Evolutionary conservation across 2,329 filamentous ascomycete genomes (phyloP).

Genomic region (Alternaria gaisen): DNA sequence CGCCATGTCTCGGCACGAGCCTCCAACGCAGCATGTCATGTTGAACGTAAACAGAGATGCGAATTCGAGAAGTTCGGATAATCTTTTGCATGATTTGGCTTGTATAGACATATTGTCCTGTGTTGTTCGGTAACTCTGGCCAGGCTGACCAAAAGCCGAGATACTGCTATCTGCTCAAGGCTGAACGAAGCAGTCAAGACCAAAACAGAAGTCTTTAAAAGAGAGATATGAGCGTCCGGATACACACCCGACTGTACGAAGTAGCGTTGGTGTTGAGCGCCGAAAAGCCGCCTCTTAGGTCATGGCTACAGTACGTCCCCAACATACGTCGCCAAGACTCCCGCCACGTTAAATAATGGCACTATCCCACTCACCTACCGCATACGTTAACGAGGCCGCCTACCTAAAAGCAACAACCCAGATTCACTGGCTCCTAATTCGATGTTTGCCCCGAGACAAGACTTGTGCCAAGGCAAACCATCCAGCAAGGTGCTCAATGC

Average conservation of each 20-base stretch:
- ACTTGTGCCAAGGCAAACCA: constrained; percentile 23
- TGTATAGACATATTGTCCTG: neutral
- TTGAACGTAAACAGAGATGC: neutral
- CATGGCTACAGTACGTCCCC: neutral
- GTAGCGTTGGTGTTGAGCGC: neutral
- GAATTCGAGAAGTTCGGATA: neutral
- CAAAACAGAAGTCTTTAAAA: neutral
- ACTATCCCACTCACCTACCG: constrained; percentile 12
- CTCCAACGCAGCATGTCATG: constrained; percentile 23
- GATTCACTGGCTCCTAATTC: constrained; percentile 15
- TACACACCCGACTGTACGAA: neutral
- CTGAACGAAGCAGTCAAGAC: neutral
- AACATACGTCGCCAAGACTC: constrained; percentile 30
- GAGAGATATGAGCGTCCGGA: neutral
- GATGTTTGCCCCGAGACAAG: constrained; percentile 20
- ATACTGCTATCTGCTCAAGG: neutral
- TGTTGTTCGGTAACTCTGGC: neutral
- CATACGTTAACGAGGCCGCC: constrained; percentile 4
- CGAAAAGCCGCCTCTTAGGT: neutral
- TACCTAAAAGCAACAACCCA: constrained; percentile 2
- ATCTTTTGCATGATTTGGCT: neutral
- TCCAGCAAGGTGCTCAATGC: constrained; percentile 46
- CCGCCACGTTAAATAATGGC: constrained; percentile 11
- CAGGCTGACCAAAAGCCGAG: neutral
- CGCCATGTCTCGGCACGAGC: constrained; percentile 1